Evolutionary conservation across 2,329 filamentous ascomycete genomes (phyloP), one percentile per base, ranked within the genome.

Genomic region (Paraphoma chrysanthemicola): DNA sequence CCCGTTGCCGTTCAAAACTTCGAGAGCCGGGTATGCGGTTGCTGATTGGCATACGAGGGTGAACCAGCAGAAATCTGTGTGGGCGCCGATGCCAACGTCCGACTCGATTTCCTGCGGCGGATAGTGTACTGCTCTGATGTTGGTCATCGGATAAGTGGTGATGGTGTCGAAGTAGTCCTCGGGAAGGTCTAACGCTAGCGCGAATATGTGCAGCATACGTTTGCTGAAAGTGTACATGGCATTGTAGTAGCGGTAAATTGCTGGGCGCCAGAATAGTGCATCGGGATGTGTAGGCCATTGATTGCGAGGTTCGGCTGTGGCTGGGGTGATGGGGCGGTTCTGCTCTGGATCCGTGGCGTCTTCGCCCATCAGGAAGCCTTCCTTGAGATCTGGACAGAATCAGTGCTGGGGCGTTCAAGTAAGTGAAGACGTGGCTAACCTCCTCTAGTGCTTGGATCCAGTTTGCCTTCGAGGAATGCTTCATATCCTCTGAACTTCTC

Each of bases 1-100:
- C 4, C 76, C 78, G 38, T 79, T 77, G n/a, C 68, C 72, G 55
- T 79, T 79, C 2, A 80, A 70, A 0, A 80, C 78, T 51, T 80
- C 76, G 17, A 80, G 70, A 1, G 71, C 70, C 0, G 70, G 70
- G 14, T 65, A 57, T 1, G 54, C 36, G 1, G 70, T 73, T 2
- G 38, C 53, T 2, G 64, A 69, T 29, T 76, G 72, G 48, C 63
- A 68, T 1, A 80, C 77, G 10, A 80, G 69, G 0, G 78, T 80
- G 60, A 80, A 75, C 72, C 77, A 79, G 54, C 73, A 77, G 56
- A 79, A 79, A 52, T 80, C 78, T 2, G 77, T 73, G 52, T 80
- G 78, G 0, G 78, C 78, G 9, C 78, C 77, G 12, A 80, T 72
- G 1, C 78, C 77, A 4, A 77, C 74, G 46, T 76, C 67, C 8